Evolutionary conservation across 1,284 basidiomycete species (phyloP), one percentile per base, ranked within the genome.

Genomic region (Trichosporon ovoides): DNA sequence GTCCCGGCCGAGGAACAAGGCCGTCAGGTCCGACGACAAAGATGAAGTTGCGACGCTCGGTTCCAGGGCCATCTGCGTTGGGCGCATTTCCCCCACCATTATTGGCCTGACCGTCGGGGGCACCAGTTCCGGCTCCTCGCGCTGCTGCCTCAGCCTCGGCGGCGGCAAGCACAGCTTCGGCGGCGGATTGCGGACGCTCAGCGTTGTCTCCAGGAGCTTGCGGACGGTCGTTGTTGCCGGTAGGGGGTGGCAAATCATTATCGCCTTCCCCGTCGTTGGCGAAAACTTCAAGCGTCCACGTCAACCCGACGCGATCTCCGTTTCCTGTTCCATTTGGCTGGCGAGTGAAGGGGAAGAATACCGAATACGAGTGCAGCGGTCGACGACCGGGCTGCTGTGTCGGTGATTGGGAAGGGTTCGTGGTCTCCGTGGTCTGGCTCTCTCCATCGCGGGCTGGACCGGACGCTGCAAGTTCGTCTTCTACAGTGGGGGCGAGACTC

Each of bases 251-350:
- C 16, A 14, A 7, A 6, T 43, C 52, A 3, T 37, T 52, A 37
- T 49, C 53, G 20, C 43, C 43, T 31, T 59, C 53, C 3, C 43
- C 59, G 12, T 56, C 53, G 53, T 61, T 58, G 56, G 57, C 46
- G 43, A 58, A 63, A 16, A 63, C 46, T 36, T 63, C 61, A 19
- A 63, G 28, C 16, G 61, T 63, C 58, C 56, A 63, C 13, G 58
- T 57, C 4, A 60, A 24, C 18, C 51, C 60, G 10, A 55, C 20
- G 11, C 55, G 57, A 6, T 53, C 51, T 16, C 53, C 59, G 36
- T 57, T 50, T 7, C 38, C 51, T 6, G 40, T 18, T 10, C 20
- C 33, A 19, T 38, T 34, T 3, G 37, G 37, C 11, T 18, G 20
- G 13, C 28, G 36, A 14, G 34, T 24, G 34, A 59, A 24, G 2